phyloP scores from a whole-genome alignment of 2,329 filamentous ascomycete genomes.

The Penicillium capsulatum region DNA sequence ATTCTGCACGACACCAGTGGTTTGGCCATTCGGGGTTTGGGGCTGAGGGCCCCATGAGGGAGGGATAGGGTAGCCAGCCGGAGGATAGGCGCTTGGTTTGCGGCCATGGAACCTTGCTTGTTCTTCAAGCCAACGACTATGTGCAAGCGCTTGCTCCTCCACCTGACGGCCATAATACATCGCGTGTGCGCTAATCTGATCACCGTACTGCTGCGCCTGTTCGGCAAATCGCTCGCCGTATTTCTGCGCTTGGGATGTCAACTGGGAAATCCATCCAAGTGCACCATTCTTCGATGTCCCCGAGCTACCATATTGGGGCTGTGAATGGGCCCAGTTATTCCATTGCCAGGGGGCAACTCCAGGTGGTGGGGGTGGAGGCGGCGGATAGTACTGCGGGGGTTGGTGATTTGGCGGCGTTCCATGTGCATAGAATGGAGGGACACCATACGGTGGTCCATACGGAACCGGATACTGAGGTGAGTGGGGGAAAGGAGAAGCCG shows the following conservation, averaged over 20 bases:
- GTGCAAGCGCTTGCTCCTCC: constrained; percentile 38
- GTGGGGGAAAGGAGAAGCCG: constrained; percentile 13
- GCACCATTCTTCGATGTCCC: constrained; percentile 26
- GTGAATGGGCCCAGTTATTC: constrained; percentile 23
- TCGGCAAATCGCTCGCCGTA: constrained; percentile 38
- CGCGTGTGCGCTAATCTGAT: constrained; percentile 33
- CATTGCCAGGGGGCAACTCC: constrained; percentile 27
- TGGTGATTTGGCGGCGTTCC: constrained; percentile 6
- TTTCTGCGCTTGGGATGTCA: constrained; percentile 38
- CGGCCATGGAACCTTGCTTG: constrained; percentile 31
- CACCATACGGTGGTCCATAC: constrained; percentile 18
- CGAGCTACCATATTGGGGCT: constrained; percentile 19
- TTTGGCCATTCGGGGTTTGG: background rate
- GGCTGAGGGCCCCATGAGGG: constrained; percentile 12
- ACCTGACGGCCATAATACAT: constrained; percentile 36
- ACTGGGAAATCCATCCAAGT: constrained; percentile 32
- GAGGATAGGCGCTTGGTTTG: constrained; percentile 20
- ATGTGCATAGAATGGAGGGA: constrained; percentile 4
- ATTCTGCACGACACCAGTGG: background rate
- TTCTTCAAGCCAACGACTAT: constrained; percentile 38
- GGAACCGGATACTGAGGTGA: constrained; percentile 7
- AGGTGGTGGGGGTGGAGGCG: constrained; percentile 19
- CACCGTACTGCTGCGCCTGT: constrained; percentile 34
- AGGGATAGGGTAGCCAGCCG: constrained; percentile 13
- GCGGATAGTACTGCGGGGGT: constrained; percentile 25